These are phyloP conservation scores for Nitzschia sp. DNA, from an alignment of 108 stramenopile genomes.

Conservation along the genomic window DNA sequence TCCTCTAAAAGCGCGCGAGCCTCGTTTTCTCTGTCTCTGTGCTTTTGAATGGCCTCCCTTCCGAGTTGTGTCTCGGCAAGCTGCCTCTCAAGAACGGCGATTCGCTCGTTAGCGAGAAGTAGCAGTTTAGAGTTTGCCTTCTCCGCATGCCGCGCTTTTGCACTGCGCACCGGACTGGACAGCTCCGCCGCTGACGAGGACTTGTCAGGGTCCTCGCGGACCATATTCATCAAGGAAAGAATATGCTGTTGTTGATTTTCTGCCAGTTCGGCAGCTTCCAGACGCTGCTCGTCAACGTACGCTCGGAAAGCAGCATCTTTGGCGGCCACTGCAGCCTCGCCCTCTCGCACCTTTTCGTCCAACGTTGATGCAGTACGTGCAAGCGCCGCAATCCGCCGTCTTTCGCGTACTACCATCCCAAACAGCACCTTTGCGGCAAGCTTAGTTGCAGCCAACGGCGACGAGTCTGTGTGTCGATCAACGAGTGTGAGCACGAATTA, in stretches of 20 bases:
- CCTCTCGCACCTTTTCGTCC: conserved; percentile 46
- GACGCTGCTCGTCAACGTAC: conserved; percentile 50
- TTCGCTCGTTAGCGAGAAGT: conserved; percentile 61
- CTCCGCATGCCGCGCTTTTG: conserved; percentile 13
- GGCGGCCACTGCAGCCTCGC: conserved; percentile 36
- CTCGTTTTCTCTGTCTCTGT: conserved; percentile 41
- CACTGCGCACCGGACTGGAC: neutral
- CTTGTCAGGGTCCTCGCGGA: conserved; percentile 31
- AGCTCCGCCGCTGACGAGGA: neutral
- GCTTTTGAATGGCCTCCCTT: conserved; percentile 28
- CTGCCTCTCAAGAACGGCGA: conserved; percentile 56
- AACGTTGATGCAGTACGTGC: conserved; percentile 57
- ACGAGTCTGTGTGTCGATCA: neutral
- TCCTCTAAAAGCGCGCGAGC: conserved; percentile 12
- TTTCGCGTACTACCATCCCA: conserved; percentile 75
- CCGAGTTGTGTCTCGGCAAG: conserved; percentile 34
- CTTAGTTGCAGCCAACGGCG: conserved; percentile 17
- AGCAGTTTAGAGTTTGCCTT: conserved; percentile 41
- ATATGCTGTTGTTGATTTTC: conserved; percentile 68
- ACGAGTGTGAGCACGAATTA: neutral
- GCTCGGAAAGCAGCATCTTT: conserved; percentile 57
- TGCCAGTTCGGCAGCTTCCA: conserved; percentile 42
- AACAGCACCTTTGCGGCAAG: conserved; percentile 54
- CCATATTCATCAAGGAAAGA: conserved; percentile 66
- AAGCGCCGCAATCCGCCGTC: conserved; percentile 51